Conservation (phyloP, 495 filamentous ascomycete genomes). For the Penicillium longicatenatum region DNA sequence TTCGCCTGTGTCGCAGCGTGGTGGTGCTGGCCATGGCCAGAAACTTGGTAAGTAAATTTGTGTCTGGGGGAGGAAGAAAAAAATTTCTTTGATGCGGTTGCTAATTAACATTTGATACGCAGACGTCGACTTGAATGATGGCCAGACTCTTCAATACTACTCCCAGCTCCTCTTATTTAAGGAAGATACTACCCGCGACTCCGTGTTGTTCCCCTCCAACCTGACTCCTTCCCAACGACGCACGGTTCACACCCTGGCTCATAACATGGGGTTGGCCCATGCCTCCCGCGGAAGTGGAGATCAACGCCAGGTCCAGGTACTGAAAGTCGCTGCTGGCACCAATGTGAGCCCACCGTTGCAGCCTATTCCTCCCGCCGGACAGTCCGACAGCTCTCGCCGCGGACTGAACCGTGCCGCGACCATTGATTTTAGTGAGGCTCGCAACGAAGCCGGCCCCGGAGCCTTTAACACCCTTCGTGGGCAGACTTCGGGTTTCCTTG, state of each 20-base stretch:
- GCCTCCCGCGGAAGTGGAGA: constrained; percentile 84
- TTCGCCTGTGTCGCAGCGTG: constrained; percentile 65
- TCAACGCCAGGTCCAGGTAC: constrained; percentile 84
- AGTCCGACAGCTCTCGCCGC: constrained; percentile 74
- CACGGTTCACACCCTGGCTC: constrained; percentile 89
- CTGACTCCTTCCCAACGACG: constrained; percentile 82
- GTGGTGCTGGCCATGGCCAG: constrained; percentile 28
- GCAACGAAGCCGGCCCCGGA: constrained; percentile 61
- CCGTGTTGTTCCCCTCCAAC: constrained; percentile 76
- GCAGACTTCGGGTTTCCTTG: constrained; percentile 74
- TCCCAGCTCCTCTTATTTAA: constrained; percentile 87
- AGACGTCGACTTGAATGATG: constrained; percentile 92
- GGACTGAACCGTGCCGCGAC: constrained; percentile 91
- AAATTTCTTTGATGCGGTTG: constrained; percentile 1
- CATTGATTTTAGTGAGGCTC: constrained; percentile 95
- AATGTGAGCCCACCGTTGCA: constrained; percentile 65
- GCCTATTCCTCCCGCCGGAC: constrained; percentile 60
- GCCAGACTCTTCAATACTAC: constrained; percentile 81
- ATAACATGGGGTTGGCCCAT: constrained; percentile 91
- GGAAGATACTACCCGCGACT: constrained; percentile 73
- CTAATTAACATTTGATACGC: constrained; percentile 23
- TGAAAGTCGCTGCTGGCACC: constrained; percentile 64
- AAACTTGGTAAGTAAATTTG: constrained; percentile 60
- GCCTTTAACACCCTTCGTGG: constrained; percentile 75
- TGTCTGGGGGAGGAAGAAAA: not conserved